Evolutionary conservation across 2,329 filamentous ascomycete species (phyloP).

Genomic region (Calycina herbarum): DNA sequence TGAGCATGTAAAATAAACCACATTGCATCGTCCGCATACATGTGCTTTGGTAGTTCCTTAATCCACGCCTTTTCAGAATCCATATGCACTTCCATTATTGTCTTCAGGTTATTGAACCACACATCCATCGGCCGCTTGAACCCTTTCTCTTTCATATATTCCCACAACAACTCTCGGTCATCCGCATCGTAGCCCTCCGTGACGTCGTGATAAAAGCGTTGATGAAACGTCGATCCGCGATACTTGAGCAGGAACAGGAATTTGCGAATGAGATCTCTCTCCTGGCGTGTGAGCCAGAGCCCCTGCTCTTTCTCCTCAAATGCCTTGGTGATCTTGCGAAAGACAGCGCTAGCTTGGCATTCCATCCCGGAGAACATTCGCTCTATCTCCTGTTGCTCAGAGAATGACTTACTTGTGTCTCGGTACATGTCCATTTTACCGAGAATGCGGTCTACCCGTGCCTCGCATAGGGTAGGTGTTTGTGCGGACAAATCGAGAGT

Average conservation of each 20-base stretch:
- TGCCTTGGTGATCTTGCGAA: slow-evolving; percentile 28
- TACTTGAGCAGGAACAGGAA: slow-evolving; percentile 50
- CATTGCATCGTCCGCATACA: slow-evolving; percentile 36
- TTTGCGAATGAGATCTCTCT: slow-evolving; percentile 44
- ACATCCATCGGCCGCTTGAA: slow-evolving; percentile 38
- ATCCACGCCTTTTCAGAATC: slow-evolving; percentile 34
- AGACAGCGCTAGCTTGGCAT: slow-evolving; percentile 23
- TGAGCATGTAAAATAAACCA: slow-evolving; percentile 36
- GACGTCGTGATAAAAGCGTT: slow-evolving; percentile 40
- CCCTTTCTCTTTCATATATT: slow-evolving; percentile 37
- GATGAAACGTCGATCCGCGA: slow-evolving; percentile 39
- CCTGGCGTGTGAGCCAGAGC: slow-evolving; percentile 36
- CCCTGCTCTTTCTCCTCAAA: slow-evolving; percentile 26
- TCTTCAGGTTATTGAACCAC: slow-evolving; percentile 39
- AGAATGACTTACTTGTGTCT: slow-evolving; percentile 24
- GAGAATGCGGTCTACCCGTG: slow-evolving; percentile 31
- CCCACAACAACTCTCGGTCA: slow-evolving; percentile 31
- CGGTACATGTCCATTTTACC: slow-evolving; percentile 39
- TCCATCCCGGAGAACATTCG: slow-evolving; percentile 34
- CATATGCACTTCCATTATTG: slow-evolving; percentile 38
- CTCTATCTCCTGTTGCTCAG: slow-evolving; percentile 33
- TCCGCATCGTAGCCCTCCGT: slow-evolving; percentile 38
- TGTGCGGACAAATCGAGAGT: slow-evolving; percentile 26
- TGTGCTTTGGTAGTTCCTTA: slow-evolving; percentile 27
- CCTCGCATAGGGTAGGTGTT: slow-evolving; percentile 19